phyloP scores from a whole-genome alignment of 228 moss, liverwort and hornwort genomes.

The Sphagnum magellanicum region DNA sequence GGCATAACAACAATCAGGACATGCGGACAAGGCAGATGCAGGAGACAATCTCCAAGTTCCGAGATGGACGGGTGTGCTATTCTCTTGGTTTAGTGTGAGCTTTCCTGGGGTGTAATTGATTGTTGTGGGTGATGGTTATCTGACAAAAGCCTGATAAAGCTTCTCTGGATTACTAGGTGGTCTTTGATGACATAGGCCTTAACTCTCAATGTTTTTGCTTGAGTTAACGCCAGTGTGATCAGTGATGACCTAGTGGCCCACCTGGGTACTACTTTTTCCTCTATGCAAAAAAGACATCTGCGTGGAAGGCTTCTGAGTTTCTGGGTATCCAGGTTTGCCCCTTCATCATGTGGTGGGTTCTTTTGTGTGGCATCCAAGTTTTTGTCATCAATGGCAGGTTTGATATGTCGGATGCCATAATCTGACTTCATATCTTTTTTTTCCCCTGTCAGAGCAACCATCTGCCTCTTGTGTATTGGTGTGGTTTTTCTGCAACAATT shows the following conservation, averaged over 20 bases:
- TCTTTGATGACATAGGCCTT: slow-evolving; percentile 73
- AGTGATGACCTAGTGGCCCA: slow-evolving; percentile 72
- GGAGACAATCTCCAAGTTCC: slow-evolving; percentile 94
- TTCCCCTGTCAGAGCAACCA: too few relatives aligned
- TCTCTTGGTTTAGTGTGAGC: slow-evolving; percentile 41
- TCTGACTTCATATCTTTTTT: too few relatives aligned
- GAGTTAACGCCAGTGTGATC: slow-evolving; percentile 72
- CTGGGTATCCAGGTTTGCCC: slow-evolving; percentile 64
- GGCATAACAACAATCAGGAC: slow-evolving; percentile 98
- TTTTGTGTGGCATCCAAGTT: slow-evolving; percentile 21
- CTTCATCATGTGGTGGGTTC: slow-evolving; percentile 32
- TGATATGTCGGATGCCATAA: not conserved
- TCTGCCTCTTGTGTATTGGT: too few relatives aligned
- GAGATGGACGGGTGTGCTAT: slow-evolving; percentile 95
- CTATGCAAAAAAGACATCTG: slow-evolving; percentile 24
- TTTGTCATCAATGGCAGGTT: slow-evolving; percentile 8
- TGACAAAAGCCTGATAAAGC: slow-evolving; percentile 31
- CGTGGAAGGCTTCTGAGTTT: slow-evolving; percentile 40
- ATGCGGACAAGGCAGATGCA: slow-evolving; percentile 99
- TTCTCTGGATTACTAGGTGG: slow-evolving; percentile 54
- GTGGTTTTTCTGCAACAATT: too few relatives aligned
- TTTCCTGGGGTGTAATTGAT: slow-evolving; percentile 20
- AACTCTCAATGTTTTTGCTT: slow-evolving; percentile 23
- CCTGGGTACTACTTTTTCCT: slow-evolving; percentile 30
- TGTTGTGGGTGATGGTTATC: slow-evolving; percentile 7